phyloP scores from a whole-genome alignment of 164 flowering plant species.

The Euptelea pleiosperma region DNA sequence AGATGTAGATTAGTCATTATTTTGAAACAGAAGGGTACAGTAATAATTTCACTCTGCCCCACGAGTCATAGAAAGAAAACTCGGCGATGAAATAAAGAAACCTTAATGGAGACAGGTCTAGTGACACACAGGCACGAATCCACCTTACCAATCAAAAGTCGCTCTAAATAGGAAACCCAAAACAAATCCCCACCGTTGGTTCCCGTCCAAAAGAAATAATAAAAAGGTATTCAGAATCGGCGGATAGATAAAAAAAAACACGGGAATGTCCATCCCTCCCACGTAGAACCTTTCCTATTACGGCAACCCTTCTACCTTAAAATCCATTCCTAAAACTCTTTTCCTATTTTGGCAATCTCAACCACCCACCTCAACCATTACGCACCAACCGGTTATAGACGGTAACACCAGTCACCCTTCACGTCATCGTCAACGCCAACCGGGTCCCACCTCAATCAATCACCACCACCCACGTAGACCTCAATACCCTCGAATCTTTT shows the following conservation, averaged over 20 bases:
- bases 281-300: conserved; percentile 24
- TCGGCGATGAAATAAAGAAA: not conserved
- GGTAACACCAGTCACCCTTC: not conserved
- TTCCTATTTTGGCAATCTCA: conserved; percentile 24
- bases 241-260: not conserved
- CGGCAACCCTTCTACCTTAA: conserved; percentile 26
- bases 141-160: not conserved
- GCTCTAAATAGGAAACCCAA: not conserved
- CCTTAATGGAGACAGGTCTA: conserved; percentile 8
- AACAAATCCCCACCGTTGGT: conserved; percentile 1
- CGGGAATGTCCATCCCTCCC: not conserved
- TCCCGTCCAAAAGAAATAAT: not conserved
- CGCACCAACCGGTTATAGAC: not conserved
- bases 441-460: not conserved
- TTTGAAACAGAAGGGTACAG: not conserved
- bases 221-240: not conserved
- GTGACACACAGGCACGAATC: conserved; percentile 1
- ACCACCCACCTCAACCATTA: not conserved
- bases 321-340: conserved; percentile 8
- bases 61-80: not conserved
- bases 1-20: too few relatives aligned
- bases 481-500: conserved; percentile 4
- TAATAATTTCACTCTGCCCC: not conserved
- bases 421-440: not conserved
- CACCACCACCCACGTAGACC: conserved; percentile 6